Base-by-base conservation (phyloP, 495 filamentous ascomycete species). In the Podospora didyma region DNA sequence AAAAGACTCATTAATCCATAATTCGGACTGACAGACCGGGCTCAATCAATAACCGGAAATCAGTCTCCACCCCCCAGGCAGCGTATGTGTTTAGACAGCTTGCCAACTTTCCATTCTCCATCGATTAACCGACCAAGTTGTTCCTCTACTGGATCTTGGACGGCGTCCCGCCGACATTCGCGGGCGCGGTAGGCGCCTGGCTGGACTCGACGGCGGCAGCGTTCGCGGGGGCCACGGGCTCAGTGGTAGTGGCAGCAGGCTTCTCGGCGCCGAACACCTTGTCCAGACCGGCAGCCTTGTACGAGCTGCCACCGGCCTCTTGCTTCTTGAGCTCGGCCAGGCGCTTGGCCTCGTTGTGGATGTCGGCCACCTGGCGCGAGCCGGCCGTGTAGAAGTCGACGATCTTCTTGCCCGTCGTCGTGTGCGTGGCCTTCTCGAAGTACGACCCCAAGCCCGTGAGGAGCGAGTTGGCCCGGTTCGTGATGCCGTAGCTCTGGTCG, bases 391-490 rank as follows among this genome's bases (percentile, higher is more conserved):
- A 97, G 76, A 98, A 97, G 46, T 84, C 75, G 24, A 89, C 87
- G 34, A 98, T 74, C 70, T 86, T 89, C 75, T 89, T 83, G 57
- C 94, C 94, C 1, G 90, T 90, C 9, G 92, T 89, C 2, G 90
- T 93, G 58, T 79, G 84, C 21, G 87, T 76, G 1, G 92, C 92
- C 79, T 94, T 92, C 76, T 97, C 92, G 66, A 96, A 98, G 80
- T 97, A 67, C 22, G 82, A 82, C 68, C 73, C 75, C 63, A 95
- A 63, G 31, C 90, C 86, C 37, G 75, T 76, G 75, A 86, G 88
- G 58, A 87, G 81, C 19, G 61, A 75, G 58, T 70, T 77, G 31
- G 86, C 88, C 63, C 86, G 86, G 54, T 82, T 73, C 53, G 81
- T 81, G 65, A 95, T 82, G 62, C 86, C 83, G 70, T 92, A 91